Conservation (phyloP, 768 basidiomycete genomes). For the Phanerodontia chrysosporium region DNA sequence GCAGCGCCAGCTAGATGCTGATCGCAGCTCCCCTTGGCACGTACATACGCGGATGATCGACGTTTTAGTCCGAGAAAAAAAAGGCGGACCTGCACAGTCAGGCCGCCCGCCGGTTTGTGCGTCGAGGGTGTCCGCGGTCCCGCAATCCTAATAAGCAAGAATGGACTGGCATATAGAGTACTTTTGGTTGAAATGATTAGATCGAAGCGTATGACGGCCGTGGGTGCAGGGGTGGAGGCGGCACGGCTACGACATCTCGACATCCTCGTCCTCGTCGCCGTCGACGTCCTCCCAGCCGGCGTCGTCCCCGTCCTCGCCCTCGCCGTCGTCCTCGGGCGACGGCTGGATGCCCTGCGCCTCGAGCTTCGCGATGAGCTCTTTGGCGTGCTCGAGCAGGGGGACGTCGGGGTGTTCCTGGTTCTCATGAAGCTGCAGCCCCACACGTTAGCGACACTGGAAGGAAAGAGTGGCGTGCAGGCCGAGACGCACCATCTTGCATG, state of each 20-base stretch:
- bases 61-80: too few relatives aligned
- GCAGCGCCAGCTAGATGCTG: too few relatives aligned
- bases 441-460: background rate
- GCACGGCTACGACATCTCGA: conserved; percentile 40
- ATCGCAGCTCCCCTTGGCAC: too few relatives aligned
- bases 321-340: conserved; percentile 54
- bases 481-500: conserved; percentile 66
- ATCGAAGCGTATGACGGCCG: too few relatives aligned
- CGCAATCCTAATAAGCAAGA: too few relatives aligned
- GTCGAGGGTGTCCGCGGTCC: background rate
- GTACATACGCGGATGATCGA: too few relatives aligned
- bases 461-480: background rate
- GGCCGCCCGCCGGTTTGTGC: background rate
- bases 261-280: conserved; percentile 47
- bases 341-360: conserved; percentile 63
- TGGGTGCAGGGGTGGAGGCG: too few relatives aligned
- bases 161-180: background rate
- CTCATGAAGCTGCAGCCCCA: conserved; percentile 53
- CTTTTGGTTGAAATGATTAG: conserved; percentile 4
- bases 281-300: conserved; percentile 63
- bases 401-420: conserved; percentile 72
- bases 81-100: too few relatives aligned
- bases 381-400: conserved; percentile 70
- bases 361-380: conserved; percentile 67
- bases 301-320: conserved; percentile 42